Percentiles rank a stretch among this genome's conserved stretches.
These are phyloP conservation scores for Bisporella sp. DNA, from an alignment of 2,329 filamentous ascomycete species.

Conservation along the genomic window DNA sequence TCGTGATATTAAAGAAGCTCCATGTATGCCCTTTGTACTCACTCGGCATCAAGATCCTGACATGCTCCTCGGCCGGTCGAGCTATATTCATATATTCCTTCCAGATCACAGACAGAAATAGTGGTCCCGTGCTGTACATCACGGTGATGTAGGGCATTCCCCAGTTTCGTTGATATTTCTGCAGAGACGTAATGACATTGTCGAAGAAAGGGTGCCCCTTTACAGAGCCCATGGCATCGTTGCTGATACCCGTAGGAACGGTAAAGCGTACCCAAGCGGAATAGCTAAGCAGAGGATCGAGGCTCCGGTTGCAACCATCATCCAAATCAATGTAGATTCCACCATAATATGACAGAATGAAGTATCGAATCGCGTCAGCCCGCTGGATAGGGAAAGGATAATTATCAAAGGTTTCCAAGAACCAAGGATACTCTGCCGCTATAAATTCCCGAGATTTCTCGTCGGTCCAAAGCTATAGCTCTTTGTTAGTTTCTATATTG, in stretches of 20 bases:
- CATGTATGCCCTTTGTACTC: slow-evolving; percentile 62
- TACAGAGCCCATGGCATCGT: slow-evolving; percentile 71
- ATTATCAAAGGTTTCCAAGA: slow-evolving; percentile 64
- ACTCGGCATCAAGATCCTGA: slow-evolving; percentile 62
- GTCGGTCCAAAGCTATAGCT: slow-evolving; percentile 65
- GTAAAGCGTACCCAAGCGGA: slow-evolving; percentile 67
- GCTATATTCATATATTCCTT: slow-evolving; percentile 59
- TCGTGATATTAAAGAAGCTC: slow-evolving; percentile 59
- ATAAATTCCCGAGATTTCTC: slow-evolving; percentile 65
- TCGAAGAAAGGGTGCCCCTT: slow-evolving; percentile 70
- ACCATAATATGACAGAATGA: slow-evolving; percentile 68
- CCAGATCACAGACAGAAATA: slow-evolving; percentile 72
- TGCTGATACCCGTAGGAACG: slow-evolving; percentile 69
- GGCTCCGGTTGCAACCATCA: slow-evolving; percentile 28
- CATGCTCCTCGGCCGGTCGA: slow-evolving; percentile 41
- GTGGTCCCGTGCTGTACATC: slow-evolving; percentile 71
- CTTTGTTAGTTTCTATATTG: background rate
- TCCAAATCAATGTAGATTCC: slow-evolving; percentile 79
- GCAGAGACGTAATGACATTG: slow-evolving; percentile 59
- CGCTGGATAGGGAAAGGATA: slow-evolving; percentile 72
- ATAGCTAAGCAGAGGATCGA: slow-evolving; percentile 60
- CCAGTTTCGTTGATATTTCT: slow-evolving; percentile 63
- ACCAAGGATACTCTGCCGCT: slow-evolving; percentile 68
- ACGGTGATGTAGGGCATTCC: slow-evolving; percentile 60
- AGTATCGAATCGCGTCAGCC: slow-evolving; percentile 74